A percentile compares a stretch with the other conserved stretches of the same genome.
Evolutionary conservation across 208 protist genomes (phyloP).

Genomic region (Crithidia thermophila): DNA sequence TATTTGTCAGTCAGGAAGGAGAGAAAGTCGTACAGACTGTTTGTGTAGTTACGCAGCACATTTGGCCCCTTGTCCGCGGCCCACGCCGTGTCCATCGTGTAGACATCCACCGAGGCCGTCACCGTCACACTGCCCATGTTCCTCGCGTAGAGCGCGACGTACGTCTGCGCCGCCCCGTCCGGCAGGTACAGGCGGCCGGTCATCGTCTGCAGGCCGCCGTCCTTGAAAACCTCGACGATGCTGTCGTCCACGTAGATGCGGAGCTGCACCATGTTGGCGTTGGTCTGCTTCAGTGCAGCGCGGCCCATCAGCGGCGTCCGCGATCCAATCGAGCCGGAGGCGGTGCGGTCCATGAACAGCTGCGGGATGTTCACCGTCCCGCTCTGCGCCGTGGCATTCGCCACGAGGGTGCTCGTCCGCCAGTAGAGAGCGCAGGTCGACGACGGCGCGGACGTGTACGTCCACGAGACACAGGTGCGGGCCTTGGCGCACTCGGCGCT

Average conservation of each 20-base stretch:
- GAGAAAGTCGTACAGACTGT: slow-evolving; percentile 34
- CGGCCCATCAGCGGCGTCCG: slow-evolving; percentile 34
- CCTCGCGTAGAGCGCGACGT: slow-evolving; percentile 37
- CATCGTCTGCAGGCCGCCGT: slow-evolving; percentile 44
- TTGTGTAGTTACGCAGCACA: slow-evolving; percentile 25
- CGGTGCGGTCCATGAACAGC: slow-evolving; percentile 35
- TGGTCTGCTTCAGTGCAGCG: slow-evolving; percentile 29
- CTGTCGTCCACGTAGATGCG: slow-evolving; percentile 45
- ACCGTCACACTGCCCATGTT: slow-evolving; percentile 29
- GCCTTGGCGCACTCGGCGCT: slow-evolving; percentile 33
- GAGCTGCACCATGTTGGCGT: slow-evolving; percentile 29
- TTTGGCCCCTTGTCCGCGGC: neutral
- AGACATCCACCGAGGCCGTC: slow-evolving; percentile 36
- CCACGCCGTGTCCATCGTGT: slow-evolving; percentile 38
- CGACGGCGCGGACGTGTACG: slow-evolving; percentile 23
- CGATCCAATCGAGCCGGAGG: slow-evolving; percentile 39
- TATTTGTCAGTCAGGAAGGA: slow-evolving; percentile 8
- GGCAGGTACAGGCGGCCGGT: slow-evolving; percentile 39
- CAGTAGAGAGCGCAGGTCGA: slow-evolving; percentile 41
- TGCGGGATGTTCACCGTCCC: slow-evolving; percentile 38
- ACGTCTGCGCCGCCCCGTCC: slow-evolving; percentile 20
- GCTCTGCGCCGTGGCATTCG: slow-evolving; percentile 20
- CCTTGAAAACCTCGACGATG: slow-evolving; percentile 55
- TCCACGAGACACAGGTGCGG: slow-evolving; percentile 47
- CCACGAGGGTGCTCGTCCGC: slow-evolving; percentile 19